phyloP scores from a whole-genome alignment of 371 early-diverging fungal genomes.

The Mucor racemosus region DNA sequence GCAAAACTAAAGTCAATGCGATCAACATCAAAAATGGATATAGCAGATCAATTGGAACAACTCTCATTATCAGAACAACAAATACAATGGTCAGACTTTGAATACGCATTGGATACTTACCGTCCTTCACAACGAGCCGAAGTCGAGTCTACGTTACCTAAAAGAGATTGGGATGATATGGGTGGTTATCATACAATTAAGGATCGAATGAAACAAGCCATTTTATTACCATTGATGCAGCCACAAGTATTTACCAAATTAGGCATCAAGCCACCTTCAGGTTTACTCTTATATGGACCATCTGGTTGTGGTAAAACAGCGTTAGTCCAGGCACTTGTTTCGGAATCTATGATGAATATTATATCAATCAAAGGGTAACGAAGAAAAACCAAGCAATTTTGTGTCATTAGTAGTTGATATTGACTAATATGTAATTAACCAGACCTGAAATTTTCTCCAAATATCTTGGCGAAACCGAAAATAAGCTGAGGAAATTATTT shows the following conservation, averaged over 20 bases:
- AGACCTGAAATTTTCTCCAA: conserved; percentile 85
- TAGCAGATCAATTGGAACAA: conserved; percentile 18
- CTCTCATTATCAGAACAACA: neutral
- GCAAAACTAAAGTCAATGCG: conserved; percentile 50
- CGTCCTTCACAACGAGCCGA: conserved; percentile 58
- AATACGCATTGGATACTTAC: conserved; percentile 48
- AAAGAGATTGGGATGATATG: conserved; percentile 45
- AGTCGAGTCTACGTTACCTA: conserved; percentile 49
- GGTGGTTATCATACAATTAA: conserved; percentile 69
- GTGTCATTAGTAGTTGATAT: neutral
- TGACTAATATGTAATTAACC: neutral
- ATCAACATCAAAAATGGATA: neutral
- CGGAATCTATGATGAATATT: conserved; percentile 75
- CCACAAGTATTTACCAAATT: conserved; percentile 67
- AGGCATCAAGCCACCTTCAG: conserved; percentile 79
- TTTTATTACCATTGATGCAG: conserved; percentile 70
- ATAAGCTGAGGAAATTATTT: conserved; percentile 81
- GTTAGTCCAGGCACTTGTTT: conserved; percentile 75
- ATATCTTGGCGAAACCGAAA: conserved; percentile 93
- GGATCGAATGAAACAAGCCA: conserved; percentile 70
- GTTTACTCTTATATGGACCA: conserved; percentile 86
- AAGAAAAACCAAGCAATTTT: too few relatives aligned
- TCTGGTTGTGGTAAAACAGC: conserved; percentile 90
- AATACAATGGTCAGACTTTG: conserved; percentile 47
- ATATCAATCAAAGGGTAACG: conserved; percentile 78